Evolutionary conservation across 805 yeast genomes (phyloP), one percentile per base, ranked within the genome.

Genomic region (Starmerella gropengiesseri): DNA sequence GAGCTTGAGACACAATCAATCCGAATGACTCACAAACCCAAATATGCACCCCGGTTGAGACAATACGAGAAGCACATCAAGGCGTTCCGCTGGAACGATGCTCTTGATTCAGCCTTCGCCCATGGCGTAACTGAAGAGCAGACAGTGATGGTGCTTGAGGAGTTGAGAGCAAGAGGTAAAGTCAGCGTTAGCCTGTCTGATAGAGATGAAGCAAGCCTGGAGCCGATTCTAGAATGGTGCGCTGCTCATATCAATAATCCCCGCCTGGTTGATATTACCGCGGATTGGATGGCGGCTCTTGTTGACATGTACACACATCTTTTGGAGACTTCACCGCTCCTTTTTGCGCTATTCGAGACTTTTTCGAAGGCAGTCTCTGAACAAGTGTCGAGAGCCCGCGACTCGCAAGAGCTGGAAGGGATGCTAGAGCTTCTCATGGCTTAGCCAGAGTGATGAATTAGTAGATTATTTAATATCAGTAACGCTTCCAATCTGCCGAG

Each of bases 41-140:
- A 28, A 17, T 30, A 23, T 18, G 40, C 39, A 1, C 14, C 51
- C 13, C 81, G 81, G 57, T 69, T 85, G 45, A 79, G 79, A 60
- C 79, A 75, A 36, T 89, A 79, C 57, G 98, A 91, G 61, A 80
- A 72, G 57, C 80, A 81, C 55, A 69, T 91, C 48, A 82, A 84
- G 57, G 81, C 81, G 21, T 91, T 91, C 68, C 75, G 81, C 57
- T 91, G 97, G 95, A 60, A 78, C 3, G 96, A 87, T 52, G 96
- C 97, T 4, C 69, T 91, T 33, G 95, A 89, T 60, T 70, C 78
- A 45, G 96, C 95, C 1, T 78, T 89, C 49, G 68, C 74, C 12
- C 72, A 80, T 2, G 95, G 94, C 11, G 71, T 78, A 59, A 75
- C 89, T 1, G 75, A 78, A 45, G 95, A 87, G 54, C 69, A 78